A percentile compares a stretch with the other conserved stretches of the same genome.
phyloP scores from a whole-genome alignment of 352 stramenopile species.

The Globisporangium acanthophoron region DNA sequence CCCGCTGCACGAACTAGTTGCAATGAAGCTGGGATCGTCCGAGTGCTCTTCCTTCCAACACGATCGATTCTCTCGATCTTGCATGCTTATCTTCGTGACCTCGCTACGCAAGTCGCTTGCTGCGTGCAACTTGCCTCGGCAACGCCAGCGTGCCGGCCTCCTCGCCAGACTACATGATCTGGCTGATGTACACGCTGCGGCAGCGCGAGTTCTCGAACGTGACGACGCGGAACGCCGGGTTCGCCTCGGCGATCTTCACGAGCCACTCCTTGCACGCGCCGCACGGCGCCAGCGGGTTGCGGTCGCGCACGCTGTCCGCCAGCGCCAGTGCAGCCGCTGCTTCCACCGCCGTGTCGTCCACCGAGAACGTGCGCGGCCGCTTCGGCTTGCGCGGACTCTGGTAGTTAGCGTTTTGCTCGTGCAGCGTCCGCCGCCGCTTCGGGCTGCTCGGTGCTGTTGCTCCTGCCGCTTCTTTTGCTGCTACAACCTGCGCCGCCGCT shows the following conservation, averaged over 20 bases:
- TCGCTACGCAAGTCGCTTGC: too few relatives aligned
- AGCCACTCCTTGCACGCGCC: slow-evolving; percentile 99
- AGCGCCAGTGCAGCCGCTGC: slow-evolving; percentile 17
- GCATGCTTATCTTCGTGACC: too few relatives aligned
- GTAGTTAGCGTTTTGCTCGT: slow-evolving; percentile 11
- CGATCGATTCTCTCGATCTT: too few relatives aligned
- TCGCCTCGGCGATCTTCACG: slow-evolving; percentile 98
- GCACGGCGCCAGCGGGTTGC: slow-evolving; percentile 97
- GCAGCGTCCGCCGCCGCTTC: slow-evolving; percentile 3
- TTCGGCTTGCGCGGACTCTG: slow-evolving; percentile 58
- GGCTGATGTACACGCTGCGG: slow-evolving; percentile 89
- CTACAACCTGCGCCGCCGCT: slow-evolving; percentile 5
- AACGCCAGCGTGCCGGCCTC: too few relatives aligned
- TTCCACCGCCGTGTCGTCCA: slow-evolving; percentile 62
- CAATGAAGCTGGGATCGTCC: too few relatives aligned
- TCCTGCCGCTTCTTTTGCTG: not conserved
- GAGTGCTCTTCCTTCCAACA: too few relatives aligned
- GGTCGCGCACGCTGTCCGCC: slow-evolving; percentile 42
- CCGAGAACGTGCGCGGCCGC: slow-evolving; percentile 75
- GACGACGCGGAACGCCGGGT: slow-evolving; percentile 95
- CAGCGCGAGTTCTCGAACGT: slow-evolving; percentile 95
- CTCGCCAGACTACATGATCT: slow-evolving; percentile 50
- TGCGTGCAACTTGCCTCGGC: too few relatives aligned
- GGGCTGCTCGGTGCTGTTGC: slow-evolving; percentile 2
- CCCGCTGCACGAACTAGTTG: too few relatives aligned